phyloP scores from a whole-genome alignment of 2,329 filamentous ascomycete genomes.

The Talaromyces sp. region DNA sequence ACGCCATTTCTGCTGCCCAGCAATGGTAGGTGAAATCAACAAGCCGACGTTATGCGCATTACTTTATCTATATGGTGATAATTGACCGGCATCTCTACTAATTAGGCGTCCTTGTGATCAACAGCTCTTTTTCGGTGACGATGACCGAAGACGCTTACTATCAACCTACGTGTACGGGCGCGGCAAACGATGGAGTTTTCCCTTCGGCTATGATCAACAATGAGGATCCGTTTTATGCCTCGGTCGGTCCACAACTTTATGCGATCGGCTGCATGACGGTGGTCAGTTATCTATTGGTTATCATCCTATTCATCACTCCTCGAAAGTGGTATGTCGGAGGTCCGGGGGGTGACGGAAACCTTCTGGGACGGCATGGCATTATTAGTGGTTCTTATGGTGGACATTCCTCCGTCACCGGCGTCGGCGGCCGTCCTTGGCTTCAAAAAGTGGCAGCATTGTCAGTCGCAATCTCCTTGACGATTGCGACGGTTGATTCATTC shows the following conservation, averaged over 20 bases:
- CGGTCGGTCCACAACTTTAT: conserved; percentile 87
- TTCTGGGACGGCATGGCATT: conserved; percentile 75
- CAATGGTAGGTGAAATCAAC: conserved; percentile 40
- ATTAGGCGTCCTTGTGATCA: conserved; percentile 39
- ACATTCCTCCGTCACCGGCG: conserved; percentile 66
- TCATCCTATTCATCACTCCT: conserved; percentile 92
- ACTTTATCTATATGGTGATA: conserved; percentile 1
- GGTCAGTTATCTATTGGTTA: conserved; percentile 83
- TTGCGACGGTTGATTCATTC: conserved; percentile 89
- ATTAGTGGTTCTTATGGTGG: conserved; percentile 69
- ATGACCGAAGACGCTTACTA: conserved; percentile 48
- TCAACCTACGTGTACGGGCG: conserved; percentile 45
- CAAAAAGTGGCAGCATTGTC: conserved; percentile 67
- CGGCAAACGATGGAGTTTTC: conserved; percentile 27
- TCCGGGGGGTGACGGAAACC: conserved; percentile 59
- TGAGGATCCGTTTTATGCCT: conserved; percentile 86
- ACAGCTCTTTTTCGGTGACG: conserved; percentile 38
- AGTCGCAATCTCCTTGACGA: conserved; percentile 77
- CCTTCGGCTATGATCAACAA: conserved; percentile 58
- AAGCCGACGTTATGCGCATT: not conserved
- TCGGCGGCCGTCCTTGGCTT: conserved; percentile 88
- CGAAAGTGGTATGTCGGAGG: conserved; percentile 86
- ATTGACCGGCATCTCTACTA: not conserved
- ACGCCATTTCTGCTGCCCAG: conserved; percentile 59
- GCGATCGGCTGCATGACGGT: conserved; percentile 87